Conservation (phyloP, 441 rosid genomes). For the Croton setiger region DNA sequence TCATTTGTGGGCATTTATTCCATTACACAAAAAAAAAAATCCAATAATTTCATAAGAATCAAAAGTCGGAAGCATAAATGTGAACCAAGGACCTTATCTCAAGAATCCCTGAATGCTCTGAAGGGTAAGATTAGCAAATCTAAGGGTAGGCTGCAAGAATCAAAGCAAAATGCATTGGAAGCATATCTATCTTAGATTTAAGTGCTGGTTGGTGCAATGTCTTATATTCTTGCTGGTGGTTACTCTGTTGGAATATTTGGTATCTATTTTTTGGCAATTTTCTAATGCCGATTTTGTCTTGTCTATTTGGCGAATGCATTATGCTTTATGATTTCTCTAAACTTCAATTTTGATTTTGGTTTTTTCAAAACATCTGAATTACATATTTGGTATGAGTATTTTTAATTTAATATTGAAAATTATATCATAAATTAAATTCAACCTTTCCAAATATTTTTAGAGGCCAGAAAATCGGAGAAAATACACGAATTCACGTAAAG, state of each 20-base stretch:
- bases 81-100: not conserved
- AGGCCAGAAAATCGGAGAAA: not conserved
- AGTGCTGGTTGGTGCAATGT: constrained; percentile 20
- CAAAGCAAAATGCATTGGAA: constrained; percentile 7
- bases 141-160: constrained; percentile 13
- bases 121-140: not conserved
- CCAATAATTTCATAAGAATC: no score
- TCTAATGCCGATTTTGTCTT: not conserved
- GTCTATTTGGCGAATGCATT: not conserved
- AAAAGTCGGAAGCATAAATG: no score
- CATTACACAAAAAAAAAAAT: no score
- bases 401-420: no score
- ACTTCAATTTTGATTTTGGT: no score
- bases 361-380: no score
- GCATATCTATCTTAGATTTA: constrained; percentile 22
- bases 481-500: not conserved
- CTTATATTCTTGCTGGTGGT: constrained; percentile 18
- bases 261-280: not conserved
- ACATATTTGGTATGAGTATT: no score
- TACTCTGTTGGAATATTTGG: not conserved
- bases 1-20: no score
- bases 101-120: not conserved
- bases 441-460: not conserved
- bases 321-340: no score
- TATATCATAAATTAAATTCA: no score